Evolutionary conservation across 208 protist species (phyloP).

Genomic region (Dictyostelium gargantuum): DNA sequence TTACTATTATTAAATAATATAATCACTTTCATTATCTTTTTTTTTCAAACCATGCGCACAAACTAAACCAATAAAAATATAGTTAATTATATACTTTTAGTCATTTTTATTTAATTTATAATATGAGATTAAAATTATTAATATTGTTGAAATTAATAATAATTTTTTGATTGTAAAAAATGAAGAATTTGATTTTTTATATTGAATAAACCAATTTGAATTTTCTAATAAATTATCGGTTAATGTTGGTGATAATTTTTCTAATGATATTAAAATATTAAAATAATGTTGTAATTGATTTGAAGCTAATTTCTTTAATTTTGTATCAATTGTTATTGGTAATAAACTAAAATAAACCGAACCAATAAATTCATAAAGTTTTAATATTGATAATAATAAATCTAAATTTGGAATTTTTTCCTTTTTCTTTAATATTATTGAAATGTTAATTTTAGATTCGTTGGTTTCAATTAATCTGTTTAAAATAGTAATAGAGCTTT

Average conservation of each 20-base stretch:
- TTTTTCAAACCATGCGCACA: too few species aligned
- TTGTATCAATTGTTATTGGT: neutral
- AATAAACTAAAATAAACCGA: neutral
- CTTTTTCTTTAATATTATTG: neutral
- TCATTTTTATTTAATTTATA: neutral
- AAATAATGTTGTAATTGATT: neutral
- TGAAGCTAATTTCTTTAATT: neutral
- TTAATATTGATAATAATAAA: neutral
- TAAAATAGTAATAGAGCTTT: neutral
- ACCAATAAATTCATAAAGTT: neutral
- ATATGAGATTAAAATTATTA: neutral
- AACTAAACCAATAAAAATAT: too few species aligned
- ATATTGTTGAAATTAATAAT: neutral
- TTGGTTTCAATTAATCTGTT: neutral
- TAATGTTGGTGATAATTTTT: neutral
- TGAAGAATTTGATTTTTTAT: neutral
- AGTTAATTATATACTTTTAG: too few species aligned
- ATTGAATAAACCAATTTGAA: neutral
- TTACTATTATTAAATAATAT: too few species aligned
- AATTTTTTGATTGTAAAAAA: neutral
- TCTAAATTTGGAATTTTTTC: neutral
- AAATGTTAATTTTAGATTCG: neutral
- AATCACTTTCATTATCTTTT: too few species aligned
- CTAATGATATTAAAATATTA: neutral
- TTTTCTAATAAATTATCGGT: neutral